A percentile compares a stretch with the other conserved stretches of the same genome.
phyloP scores from a whole-genome alignment of 257 asterid species.

The Primulina eburnea region DNA sequence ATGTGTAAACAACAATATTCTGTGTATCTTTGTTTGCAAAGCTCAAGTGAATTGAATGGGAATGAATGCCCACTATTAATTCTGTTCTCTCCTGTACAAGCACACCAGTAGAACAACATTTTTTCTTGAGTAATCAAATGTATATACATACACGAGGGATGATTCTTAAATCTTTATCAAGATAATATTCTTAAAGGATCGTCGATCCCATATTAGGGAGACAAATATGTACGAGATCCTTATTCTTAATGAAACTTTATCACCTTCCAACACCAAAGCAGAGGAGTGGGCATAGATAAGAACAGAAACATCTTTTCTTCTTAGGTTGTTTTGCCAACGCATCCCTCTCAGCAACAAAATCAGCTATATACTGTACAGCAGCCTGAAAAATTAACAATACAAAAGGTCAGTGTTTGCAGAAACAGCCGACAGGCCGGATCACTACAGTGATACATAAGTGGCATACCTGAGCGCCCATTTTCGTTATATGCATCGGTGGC shows the following conservation, averaged over 20 bases:
- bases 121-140: constrained; percentile 4
- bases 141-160: not conserved
- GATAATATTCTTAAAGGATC: constrained; percentile 3
- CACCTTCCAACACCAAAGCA: constrained; percentile 42
- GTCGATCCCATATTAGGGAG: constrained; percentile 17
- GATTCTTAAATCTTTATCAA: constrained; percentile 13
- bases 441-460: not conserved
- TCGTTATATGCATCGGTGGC: constrained; percentile 56
- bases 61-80: not conserved
- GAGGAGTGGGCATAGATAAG: constrained; percentile 45
- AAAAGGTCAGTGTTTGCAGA: constrained; percentile 17
- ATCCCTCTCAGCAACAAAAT: constrained; percentile 43
- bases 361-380: constrained; percentile 65
- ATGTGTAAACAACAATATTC: too few species aligned
- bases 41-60: not conserved
- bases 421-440: not conserved
- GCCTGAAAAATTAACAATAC: constrained; percentile 34
- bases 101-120: constrained; percentile 1
- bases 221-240: constrained; percentile 5
- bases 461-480: constrained; percentile 66
- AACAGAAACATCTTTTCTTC: constrained; percentile 44
- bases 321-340: constrained; percentile 24
- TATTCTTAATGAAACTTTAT: constrained; percentile 21
- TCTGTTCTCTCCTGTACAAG: constrained; percentile 24
- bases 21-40: too few species aligned